Percentiles rank a stretch among this genome's conserved stretches.
Evolutionary conservation across 1,284 basidiomycete species (phyloP).

Genomic region (Papiliotrema terrestris): DNA sequence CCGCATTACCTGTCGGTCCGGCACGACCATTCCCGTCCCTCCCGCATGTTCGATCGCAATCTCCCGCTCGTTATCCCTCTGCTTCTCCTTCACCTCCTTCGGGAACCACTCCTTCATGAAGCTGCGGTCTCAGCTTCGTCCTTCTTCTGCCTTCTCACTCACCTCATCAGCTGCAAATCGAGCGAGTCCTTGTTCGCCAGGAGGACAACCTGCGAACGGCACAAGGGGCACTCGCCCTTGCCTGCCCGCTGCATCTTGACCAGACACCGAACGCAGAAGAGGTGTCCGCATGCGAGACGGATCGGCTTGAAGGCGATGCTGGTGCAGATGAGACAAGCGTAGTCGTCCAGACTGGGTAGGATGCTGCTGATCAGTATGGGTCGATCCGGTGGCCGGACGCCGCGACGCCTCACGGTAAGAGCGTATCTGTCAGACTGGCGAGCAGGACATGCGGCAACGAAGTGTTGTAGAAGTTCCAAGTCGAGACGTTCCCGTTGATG

Average conservation of each 20-base stretch:
- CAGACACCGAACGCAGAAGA: conserved; percentile 89
- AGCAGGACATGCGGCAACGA: conserved; percentile 75
- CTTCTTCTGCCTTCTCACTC: conserved; percentile 7
- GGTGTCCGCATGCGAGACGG: conserved; percentile 73
- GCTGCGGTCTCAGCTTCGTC: conserved; percentile 12
- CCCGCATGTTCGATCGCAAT: conserved; percentile 66
- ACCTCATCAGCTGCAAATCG: conserved; percentile 43
- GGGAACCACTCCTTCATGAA: conserved; percentile 96
- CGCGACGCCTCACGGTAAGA: conserved; percentile 58
- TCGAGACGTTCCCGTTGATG: conserved; percentile 38
- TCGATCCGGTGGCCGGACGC: not conserved
- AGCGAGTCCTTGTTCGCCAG: conserved; percentile 65
- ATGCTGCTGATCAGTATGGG: conserved; percentile 23
- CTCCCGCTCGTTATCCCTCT: conserved; percentile 72
- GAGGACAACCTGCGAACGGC: conserved; percentile 71
- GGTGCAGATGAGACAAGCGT: conserved; percentile 66
- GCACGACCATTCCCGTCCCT: conserved; percentile 57
- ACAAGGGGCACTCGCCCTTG: conserved; percentile 79
- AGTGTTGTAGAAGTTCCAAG: conserved; percentile 52
- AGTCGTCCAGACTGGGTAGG: conserved; percentile 61
- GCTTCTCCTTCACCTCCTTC: conserved; percentile 71
- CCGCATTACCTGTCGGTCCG: not conserved
- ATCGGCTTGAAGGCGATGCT: conserved; percentile 86
- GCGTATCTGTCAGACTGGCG: conserved; percentile 75
- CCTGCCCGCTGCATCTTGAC: conserved; percentile 90